Base-by-base conservation (phyloP, 2,329 filamentous ascomycete genomes). In the Alternaria ventricosa region DNA sequence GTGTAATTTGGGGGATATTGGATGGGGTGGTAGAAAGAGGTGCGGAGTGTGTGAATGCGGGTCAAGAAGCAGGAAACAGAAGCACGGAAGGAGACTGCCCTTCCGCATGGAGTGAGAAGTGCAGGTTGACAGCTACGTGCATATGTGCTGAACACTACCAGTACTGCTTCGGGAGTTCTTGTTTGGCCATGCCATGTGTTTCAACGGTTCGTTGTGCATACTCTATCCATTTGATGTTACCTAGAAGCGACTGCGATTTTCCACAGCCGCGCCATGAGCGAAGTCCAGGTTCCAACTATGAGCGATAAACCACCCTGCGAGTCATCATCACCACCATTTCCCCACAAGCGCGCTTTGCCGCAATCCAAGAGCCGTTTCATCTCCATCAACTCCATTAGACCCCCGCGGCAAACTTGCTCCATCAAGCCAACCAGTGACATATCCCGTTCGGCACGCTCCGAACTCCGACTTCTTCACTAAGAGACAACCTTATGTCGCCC, bases 361-460 rank as follows among this genome's bases (percentile, higher is more conserved):
- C 36, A 41, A 3, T 11, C 1, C 36, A 18, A 41, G 36, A 41
- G 13, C 20, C 20, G 15, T 53, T 20, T n/a, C 20, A 41, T 53
- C 8, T 33, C 13, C 36, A 20, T 53, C 49, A 36, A 3, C 28
- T 12, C 36, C 49, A 8, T 53, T 30, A 13, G 9, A 36, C n/a
- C 23, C 15, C 13, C 28, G 15, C 23, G 10, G 49, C 20, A 36
- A 11, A n/a, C 22, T 18, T 53, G 30, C 49, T 53, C 20, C 11
- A 36, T 22, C 6, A 30, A 22, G 13, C n/a, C 30, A 9, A 5
- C 36, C 20, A 53, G 47, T 33, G 41, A 47, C 43, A 25, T n/a
- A 33, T 28, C 45, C 27, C 44, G 23, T 28, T 60, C 43, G 57
- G 44, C 30, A 60, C 51, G 51, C 57, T 41, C 43, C 58, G 44